A percentile compares a stretch with the other conserved stretches of the same genome.
Conservation (phyloP, 768 basidiomycete genomes). For the Phaeotremella skinneri region DNA sequence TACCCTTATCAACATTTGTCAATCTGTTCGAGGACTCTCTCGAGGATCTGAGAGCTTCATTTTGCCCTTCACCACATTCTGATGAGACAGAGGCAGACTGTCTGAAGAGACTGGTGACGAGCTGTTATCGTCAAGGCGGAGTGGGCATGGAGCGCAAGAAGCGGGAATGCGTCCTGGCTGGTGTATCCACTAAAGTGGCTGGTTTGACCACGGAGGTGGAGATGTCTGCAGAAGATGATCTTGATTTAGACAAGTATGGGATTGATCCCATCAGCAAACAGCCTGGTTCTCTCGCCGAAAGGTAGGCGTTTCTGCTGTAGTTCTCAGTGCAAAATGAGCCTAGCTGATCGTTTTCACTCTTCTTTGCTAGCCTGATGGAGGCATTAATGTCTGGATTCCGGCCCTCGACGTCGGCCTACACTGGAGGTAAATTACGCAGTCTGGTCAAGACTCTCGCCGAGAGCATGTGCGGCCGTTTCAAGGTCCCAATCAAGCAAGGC, state of each 20-base stretch:
- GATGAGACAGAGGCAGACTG: slow-evolving; percentile 22
- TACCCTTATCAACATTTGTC: slow-evolving; percentile 22
- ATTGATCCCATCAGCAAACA: slow-evolving; percentile 32
- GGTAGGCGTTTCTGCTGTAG: no score
- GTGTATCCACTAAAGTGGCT: slow-evolving; percentile 22
- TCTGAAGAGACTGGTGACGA: slow-evolving; percentile 13
- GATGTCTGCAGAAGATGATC: slow-evolving; percentile 9
- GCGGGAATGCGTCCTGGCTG: slow-evolving; percentile 14
- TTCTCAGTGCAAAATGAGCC: slow-evolving; percentile 1
- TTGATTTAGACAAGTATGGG: slow-evolving; percentile 11
- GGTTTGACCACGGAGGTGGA: slow-evolving; percentile 16
- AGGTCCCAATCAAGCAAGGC: slow-evolving; percentile 27
- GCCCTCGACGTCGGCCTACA: slow-evolving; percentile 23
- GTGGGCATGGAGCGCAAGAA: slow-evolving; percentile 35
- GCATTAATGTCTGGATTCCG: slow-evolving; percentile 29
- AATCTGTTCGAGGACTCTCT: slow-evolving; percentile 18
- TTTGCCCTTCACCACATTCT: slow-evolving; percentile 11
- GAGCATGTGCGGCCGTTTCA: slow-evolving; percentile 19
- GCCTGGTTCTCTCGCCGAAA: slow-evolving; percentile 32
- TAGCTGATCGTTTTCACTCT: neutral
- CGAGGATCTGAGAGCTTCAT: slow-evolving; percentile 19
- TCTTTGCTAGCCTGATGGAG: slow-evolving; percentile 20
- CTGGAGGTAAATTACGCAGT: slow-evolving; percentile 25
- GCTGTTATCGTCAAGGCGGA: slow-evolving; percentile 26
- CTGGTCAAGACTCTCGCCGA: slow-evolving; percentile 17